Percentiles rank a stretch among this genome's conserved stretches.
Evolutionary conservation across 2,329 filamentous ascomycete species (phyloP).

Genomic region (Aureobasidium namibiae): DNA sequence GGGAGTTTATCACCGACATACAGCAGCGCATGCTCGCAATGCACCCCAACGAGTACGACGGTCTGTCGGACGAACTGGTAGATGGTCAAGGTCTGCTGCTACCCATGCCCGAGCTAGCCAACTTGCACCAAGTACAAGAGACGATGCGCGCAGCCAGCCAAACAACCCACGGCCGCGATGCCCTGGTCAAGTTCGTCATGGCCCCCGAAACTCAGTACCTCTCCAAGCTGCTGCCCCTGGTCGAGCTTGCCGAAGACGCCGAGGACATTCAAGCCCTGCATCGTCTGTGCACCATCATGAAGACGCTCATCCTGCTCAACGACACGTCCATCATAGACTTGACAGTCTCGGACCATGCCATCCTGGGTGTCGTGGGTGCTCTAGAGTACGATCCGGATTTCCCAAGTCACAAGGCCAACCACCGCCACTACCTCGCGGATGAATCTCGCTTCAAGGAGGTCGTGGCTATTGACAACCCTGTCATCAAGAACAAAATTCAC

Average conservation of each 20-base stretch:
- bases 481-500: slow-evolving; percentile 83
- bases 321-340: slow-evolving; percentile 87
- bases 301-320: slow-evolving; percentile 87
- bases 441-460: slow-evolving; percentile 93
- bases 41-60: slow-evolving; percentile 65
- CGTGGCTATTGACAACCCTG: slow-evolving; percentile 76
- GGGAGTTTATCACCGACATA: slow-evolving; percentile 84
- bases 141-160: slow-evolving; percentile 72
- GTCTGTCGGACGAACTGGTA: slow-evolving; percentile 77
- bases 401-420: slow-evolving; percentile 93
- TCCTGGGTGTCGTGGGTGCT: slow-evolving; percentile 87
- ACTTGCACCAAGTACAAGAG: slow-evolving; percentile 75
- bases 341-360: slow-evolving; percentile 79
- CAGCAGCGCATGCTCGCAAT: slow-evolving; percentile 65
- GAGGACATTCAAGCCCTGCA: slow-evolving; percentile 83
- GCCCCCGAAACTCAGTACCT: slow-evolving; percentile 67
- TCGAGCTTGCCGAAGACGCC: slow-evolving; percentile 82
- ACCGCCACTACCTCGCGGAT: slow-evolving; percentile 84
- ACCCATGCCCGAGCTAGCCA: slow-evolving; percentile 70
- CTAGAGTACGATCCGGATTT: slow-evolving; percentile 98
- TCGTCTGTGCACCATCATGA: slow-evolving; percentile 94
- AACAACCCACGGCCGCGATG: slow-evolving; percentile 70
- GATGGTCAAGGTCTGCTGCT: slow-evolving; percentile 66
- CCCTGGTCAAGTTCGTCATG: slow-evolving; percentile 79
- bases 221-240: slow-evolving; percentile 72